Evolutionary conservation across 2,329 filamentous ascomycete genomes (phyloP), one percentile per base, ranked within the genome.

Genomic region (Pseudogymnoascus sp.): DNA sequence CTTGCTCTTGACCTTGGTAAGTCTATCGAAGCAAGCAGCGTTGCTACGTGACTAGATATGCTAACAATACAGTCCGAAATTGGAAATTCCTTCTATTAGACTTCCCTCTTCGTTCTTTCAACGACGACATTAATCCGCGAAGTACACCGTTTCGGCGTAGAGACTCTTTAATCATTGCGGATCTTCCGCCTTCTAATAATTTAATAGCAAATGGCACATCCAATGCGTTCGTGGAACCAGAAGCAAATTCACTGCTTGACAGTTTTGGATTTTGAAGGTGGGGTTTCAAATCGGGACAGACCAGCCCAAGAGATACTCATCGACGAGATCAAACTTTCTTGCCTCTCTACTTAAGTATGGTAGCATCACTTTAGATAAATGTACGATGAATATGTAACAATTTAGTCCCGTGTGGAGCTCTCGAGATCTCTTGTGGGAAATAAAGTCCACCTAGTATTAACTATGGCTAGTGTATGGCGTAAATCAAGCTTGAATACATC

Each of bases 161-260:
- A 63, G 89, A 85, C 71, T 92, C 87, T 57, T 76, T 95, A 7
- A 87, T 95, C 2, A 87, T 95, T 4, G 88, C 87, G 33, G 91
- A 96, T 72, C 68, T 86, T 62, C 83, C 85, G 12, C 71, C 75
- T 34, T 70, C 73, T 1, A 68, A 71, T 21, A 66, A 77, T 57
- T 73, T 76, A 52, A 52, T 52, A 30, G 23, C 26, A 19, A 81
- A 86, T 67, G 79, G 82, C 12, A 79, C 85, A 13, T 84, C 90
- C 1, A 90, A 87, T 18, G 84, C 86, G 63, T 97, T 97, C 71
- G 81, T 95, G 67, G 94, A 99, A 73, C 94, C 94, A n/a, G 91
- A 95, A 74, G 82, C 89, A 26, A 90, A 83, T 71, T 92, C 90
- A 61, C 74, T 99, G 69, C 77, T 97, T 67, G 92, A 97, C 77